Base-by-base conservation (phyloP, 495 filamentous ascomycete species). In the Penicillium cosmopolitanum region DNA sequence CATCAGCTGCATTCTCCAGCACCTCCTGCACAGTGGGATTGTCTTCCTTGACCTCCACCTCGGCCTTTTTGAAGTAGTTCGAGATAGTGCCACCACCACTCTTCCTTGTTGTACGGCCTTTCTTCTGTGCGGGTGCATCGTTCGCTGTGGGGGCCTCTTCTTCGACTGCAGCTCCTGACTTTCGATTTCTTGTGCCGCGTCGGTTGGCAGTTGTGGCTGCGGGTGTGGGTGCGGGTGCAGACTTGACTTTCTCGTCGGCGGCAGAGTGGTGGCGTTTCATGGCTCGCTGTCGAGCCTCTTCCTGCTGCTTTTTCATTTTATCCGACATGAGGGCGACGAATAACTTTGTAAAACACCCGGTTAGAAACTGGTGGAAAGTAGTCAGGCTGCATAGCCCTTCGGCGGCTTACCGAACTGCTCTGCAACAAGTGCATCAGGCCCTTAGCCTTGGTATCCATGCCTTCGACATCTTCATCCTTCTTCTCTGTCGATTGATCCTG, bases 281-380 rank as follows among this genome's bases (percentile, higher is more conserved):
- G 2, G 82, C 77, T 52, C 77, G 75, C 12, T 74, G 69, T 13
- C 70, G 77, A 40, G 83, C 82, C 23, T 82, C 79, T 35, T 86
- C 83, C 65, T 86, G 82, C 55, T 86, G 83, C 48, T 84, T 80
- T 57, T 84, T 81, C 81, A 87, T 87, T 57, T 86, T 85, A 34
- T 82, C 75, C 18, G 85, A 76, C 83, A 87, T 85, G 53, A 87
- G 85, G 1, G 78, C 59, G 53, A 79, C 76, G 53, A 79, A 80
- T 2, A 79, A 74, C 77, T 80, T 31, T 21, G 34, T 19, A 16
- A 54, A 33, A 5, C 33, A 21, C 28, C 15, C 33, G 4, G 38
- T 51, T 33, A 59, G 44, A 50, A n/a, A 43, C 1, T 15, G 13
- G 8, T 40, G 15, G 16, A 7, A n/a, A 19, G 46, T 11, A 18